These are phyloP conservation scores for Rhizoctonia solani DNA, from an alignment of 1,284 basidiomycete genomes.

Conservation along the genomic window DNA sequence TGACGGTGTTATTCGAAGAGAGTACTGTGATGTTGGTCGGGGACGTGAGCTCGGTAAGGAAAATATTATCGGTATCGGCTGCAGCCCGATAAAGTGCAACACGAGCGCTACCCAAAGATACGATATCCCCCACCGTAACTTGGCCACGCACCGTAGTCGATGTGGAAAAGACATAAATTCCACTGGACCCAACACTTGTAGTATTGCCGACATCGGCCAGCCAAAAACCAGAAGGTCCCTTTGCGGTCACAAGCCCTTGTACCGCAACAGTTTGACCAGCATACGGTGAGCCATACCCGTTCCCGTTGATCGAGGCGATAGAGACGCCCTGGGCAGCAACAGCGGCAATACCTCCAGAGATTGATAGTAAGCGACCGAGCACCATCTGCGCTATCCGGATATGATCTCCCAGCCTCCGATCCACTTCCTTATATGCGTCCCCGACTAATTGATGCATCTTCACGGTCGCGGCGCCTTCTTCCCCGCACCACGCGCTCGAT, in stretches of 20 bases:
- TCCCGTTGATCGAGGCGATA: conserved; percentile 47
- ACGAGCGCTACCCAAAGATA: conserved; percentile 38
- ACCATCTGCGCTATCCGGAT: conserved; percentile 20
- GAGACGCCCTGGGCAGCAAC: conserved; percentile 18
- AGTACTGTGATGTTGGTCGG: conserved; percentile 53
- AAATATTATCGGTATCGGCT: conserved; percentile 53
- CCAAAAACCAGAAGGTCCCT: conserved; percentile 59
- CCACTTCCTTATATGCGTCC: conserved; percentile 24
- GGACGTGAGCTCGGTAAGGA: conserved; percentile 55
- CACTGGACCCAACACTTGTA: conserved; percentile 48
- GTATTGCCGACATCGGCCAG: conserved; percentile 51
- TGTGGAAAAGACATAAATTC: conserved; percentile 57
- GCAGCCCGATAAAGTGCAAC: conserved; percentile 53
- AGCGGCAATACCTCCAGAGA: background rate
- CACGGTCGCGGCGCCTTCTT: conserved; percentile 13
- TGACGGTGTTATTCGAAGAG: conserved; percentile 54
- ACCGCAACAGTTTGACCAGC: conserved; percentile 55
- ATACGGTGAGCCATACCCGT: conserved; percentile 56
- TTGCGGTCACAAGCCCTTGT: conserved; percentile 58
- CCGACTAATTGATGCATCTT: background rate
- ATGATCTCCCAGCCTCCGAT: background rate
- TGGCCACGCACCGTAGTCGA: conserved; percentile 48
- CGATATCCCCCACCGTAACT: conserved; percentile 58
- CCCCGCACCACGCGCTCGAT: conserved; percentile 8
- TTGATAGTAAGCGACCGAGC: conserved; percentile 7